Evolutionary conservation across 2,329 filamentous ascomycete species (phyloP).

Genomic region (Pestalotiopsis sp.): DNA sequence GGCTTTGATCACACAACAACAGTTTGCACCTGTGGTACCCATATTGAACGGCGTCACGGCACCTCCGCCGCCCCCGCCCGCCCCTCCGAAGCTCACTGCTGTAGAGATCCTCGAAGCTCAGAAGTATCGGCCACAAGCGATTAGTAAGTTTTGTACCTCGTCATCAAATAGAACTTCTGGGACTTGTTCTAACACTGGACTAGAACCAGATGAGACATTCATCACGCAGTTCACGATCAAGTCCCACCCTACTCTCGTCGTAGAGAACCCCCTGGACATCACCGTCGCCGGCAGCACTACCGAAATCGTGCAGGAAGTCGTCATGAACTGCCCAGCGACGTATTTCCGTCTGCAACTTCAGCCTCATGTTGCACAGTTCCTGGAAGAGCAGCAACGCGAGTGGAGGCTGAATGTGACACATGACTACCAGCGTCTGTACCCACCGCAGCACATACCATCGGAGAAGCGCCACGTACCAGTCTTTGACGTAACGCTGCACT

Average conservation of each 20-base stretch:
- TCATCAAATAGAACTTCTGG: neutral
- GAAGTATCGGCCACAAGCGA: slow-evolving; percentile 29
- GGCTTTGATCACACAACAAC: slow-evolving; percentile 29
- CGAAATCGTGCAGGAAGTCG: slow-evolving; percentile 70
- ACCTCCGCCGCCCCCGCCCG: slow-evolving; percentile 22
- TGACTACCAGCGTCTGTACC: slow-evolving; percentile 63
- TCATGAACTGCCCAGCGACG: slow-evolving; percentile 66
- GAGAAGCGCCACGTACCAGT: slow-evolving; percentile 63
- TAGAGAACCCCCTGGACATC: slow-evolving; percentile 61
- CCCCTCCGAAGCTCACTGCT: slow-evolving; percentile 26
- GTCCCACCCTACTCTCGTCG: slow-evolving; percentile 62
- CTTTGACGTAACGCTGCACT: slow-evolving; percentile 72
- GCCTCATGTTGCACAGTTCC: slow-evolving; percentile 61
- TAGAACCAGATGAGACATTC: slow-evolving; percentile 29
- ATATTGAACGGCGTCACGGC: slow-evolving; percentile 19
- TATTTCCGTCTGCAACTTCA: slow-evolving; percentile 73
- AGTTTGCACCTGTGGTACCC: slow-evolving; percentile 20
- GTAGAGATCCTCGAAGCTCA: slow-evolving; percentile 32
- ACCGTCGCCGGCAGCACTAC: slow-evolving; percentile 65
- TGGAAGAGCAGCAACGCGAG: slow-evolving; percentile 62
- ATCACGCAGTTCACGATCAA: slow-evolving; percentile 28
- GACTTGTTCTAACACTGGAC: slow-evolving; percentile 14
- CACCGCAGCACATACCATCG: slow-evolving; percentile 35
- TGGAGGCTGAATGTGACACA: slow-evolving; percentile 76
- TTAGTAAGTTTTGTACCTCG: slow-evolving; percentile 23